Evolutionary conservation across 768 basidiomycete species (phyloP).

Genomic region (Suillus plorans): DNA sequence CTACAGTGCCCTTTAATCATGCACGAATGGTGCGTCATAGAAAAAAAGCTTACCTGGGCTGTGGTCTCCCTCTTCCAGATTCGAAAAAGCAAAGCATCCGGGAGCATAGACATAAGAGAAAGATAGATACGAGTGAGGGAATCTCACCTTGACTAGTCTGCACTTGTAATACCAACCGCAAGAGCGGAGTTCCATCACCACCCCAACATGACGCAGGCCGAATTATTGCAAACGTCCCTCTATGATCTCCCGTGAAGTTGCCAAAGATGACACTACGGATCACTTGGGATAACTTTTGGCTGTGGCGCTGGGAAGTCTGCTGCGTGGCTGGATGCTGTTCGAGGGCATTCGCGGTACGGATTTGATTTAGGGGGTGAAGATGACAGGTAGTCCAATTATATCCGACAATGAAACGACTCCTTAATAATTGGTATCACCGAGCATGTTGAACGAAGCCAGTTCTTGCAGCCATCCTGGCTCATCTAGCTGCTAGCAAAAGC

Average conservation of each 20-base stretch:
- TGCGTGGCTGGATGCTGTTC: not conserved
- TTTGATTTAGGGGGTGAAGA: not conserved
- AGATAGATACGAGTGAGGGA: not conserved
- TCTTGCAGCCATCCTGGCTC: not conserved
- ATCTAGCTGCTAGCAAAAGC: not conserved
- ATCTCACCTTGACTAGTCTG: not conserved
- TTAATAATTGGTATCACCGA: not conserved
- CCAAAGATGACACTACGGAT: not conserved
- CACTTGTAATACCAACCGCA: not conserved
- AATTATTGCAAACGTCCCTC: not conserved
- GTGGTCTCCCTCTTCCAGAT: not conserved
- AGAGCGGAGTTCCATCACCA: not conserved
- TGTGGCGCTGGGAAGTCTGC: not conserved
- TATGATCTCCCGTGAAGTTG: not conserved
- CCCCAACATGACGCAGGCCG: not conserved
- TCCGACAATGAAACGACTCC: not conserved
- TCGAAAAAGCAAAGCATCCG: not conserved
- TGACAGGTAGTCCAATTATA: not conserved
- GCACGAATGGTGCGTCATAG: no score
- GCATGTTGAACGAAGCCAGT: not conserved
- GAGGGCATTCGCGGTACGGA: not conserved
- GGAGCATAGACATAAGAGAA: not conserved
- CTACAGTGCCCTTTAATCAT: constrained; percentile 31
- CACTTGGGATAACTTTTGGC: not conserved
- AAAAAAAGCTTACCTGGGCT: not conserved